Evolutionary conservation across 768 basidiomycete species (phyloP), one percentile per base, ranked within the genome.

Genomic region (Arthromyces matolae): DNA sequence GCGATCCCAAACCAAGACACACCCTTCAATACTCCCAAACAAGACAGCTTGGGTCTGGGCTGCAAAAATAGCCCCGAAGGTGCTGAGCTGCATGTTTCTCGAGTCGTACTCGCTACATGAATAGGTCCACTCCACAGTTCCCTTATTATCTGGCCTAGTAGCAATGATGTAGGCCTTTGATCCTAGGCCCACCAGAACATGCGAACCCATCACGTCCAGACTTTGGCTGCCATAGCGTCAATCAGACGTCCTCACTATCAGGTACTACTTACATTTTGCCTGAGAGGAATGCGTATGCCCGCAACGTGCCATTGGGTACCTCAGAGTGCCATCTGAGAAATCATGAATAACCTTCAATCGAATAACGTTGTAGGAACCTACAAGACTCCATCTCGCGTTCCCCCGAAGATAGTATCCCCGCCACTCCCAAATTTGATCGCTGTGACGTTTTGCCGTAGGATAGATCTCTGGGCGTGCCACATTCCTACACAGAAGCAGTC

Each of bases 281-380:
- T 61, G 77, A 71, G 51, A 85, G 67, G 56, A 84, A 83, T 5
- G 76, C 68, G 47, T 78, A 79, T 9, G 79, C 81, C 4, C 78
- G 76, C 36, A 83, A 64, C 10, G 78, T 84, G 22, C 84, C 84
- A 53, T 84, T 83, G 0, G 82, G 81, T 49, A 86, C 67, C 57
- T 80, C 78, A 54, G 79, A 84, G 59, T 81, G 75, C 84, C 85
- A 86, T 51, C 83, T 85, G 24, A n/a, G n/a, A n/a, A n/a, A n/a
- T n/a, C n/a, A n/a, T n/a, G n/a, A n/a, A n/a, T n/a, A n/a, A n/a
- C n/a, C n/a, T n/a, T n/a, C n/a, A n/a, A n/a, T n/a, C n/a, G n/a
- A n/a, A n/a, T n/a, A n/a, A n/a, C n/a, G n/a, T 36, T 35, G 8
- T 32, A 24, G 9, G 19, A 31, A 23, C 81, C 47, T 62, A 86